Evolutionary conservation across 2,329 filamentous ascomycete species (phyloP).

Genomic region (Zymoseptoria tritici): DNA sequence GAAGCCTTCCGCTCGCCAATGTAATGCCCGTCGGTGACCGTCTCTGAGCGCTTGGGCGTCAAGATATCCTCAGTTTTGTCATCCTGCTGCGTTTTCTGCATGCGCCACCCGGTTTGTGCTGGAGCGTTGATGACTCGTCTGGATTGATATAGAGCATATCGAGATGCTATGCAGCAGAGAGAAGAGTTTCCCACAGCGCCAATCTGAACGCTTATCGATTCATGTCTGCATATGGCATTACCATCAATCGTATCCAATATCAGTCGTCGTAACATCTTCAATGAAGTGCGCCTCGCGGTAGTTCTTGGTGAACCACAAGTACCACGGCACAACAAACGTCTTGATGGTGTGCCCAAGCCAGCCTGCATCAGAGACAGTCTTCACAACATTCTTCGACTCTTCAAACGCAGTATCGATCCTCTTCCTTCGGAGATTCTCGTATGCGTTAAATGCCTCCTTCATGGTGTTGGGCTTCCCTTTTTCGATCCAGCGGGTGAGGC

Average conservation of each 20-base stretch:
- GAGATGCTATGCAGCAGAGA: not conserved
- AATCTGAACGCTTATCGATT: not conserved
- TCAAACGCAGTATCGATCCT: conserved; percentile 41
- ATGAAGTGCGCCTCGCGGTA: conserved; percentile 39
- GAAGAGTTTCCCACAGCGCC: not conserved
- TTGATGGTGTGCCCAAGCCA: conserved; percentile 41
- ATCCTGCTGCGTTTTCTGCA: no score
- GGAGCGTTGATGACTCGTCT: not conserved
- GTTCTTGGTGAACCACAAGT: conserved; percentile 38
- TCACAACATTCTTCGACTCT: conserved; percentile 40
- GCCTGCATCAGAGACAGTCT: conserved; percentile 38
- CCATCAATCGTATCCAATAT: conserved; percentile 32
- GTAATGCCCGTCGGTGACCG: no score
- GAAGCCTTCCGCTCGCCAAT: no score
- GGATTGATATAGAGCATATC: not conserved
- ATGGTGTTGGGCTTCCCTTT: conserved; percentile 31
- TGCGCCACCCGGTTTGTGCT: not conserved
- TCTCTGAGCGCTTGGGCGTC: no score
- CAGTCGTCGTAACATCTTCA: conserved; percentile 38
- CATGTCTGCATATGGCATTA: no score
- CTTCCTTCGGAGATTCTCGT: conserved; percentile 39
- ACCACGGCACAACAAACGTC: conserved; percentile 41
- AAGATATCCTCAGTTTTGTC: no score
- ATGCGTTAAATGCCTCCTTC: conserved; percentile 41
- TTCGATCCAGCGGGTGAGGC: conserved; percentile 37